Conservation (phyloP, 2,329 filamentous ascomycete genomes). For the Uncinocarpus reesii region DNA sequence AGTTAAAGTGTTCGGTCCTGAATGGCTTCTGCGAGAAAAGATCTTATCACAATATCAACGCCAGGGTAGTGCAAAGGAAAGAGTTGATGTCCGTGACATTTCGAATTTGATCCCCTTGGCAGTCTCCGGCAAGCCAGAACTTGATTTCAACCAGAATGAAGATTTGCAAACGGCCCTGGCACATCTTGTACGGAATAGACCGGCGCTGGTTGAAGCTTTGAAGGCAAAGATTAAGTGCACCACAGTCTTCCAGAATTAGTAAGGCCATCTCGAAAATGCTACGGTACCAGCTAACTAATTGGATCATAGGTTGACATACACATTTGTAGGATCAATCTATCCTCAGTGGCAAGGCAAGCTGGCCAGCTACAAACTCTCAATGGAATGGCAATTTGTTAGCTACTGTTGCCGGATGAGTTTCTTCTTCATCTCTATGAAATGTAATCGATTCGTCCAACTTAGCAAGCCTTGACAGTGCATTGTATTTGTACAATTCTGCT, state of each 20-base stretch:
- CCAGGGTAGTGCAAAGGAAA: conserved; percentile 16
- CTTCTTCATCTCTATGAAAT: too few species aligned
- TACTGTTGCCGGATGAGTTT: too few species aligned
- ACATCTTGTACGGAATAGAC: conserved; percentile 17
- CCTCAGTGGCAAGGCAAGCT: too few species aligned
- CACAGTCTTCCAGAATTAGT: conserved; percentile 12
- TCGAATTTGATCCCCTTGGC: conserved; percentile 10
- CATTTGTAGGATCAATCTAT: too few species aligned
- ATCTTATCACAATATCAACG: conserved; percentile 19
- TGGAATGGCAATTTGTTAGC: too few species aligned
- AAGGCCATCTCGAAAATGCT: neutral
- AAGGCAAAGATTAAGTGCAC: conserved; percentile 19
- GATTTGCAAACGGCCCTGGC: conserved; percentile 15
- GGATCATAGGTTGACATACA: too few species aligned
- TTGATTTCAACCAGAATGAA: conserved; percentile 18
- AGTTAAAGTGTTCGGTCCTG: conserved; percentile 16
- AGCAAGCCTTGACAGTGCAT: too few species aligned
- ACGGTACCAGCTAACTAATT: neutral
- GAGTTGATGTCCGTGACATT: conserved; percentile 16
- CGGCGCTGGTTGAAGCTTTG: conserved; percentile 13
- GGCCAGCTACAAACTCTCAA: too few species aligned
- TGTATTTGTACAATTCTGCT: too few species aligned
- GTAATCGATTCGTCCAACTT: too few species aligned
- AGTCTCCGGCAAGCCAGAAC: conserved; percentile 15
- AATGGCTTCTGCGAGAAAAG: conserved; percentile 20